A percentile compares a stretch with the other conserved stretches of the same genome.
Conservation (phyloP, 768 basidiomycete species). For the Trametopsis cervina region DNA sequence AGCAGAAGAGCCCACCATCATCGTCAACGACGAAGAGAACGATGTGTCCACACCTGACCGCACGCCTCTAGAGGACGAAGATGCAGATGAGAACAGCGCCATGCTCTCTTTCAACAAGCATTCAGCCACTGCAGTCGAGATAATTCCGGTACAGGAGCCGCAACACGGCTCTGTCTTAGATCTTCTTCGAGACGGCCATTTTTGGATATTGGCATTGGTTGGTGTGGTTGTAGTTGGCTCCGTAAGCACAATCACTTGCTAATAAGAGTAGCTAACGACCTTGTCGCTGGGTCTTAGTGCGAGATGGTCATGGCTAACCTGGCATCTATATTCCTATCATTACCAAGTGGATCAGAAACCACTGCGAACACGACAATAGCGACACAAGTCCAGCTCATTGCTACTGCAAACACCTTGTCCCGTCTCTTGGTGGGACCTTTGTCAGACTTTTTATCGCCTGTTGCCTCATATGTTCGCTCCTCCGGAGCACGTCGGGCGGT, state of each 20-base stretch:
- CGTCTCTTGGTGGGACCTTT: slow-evolving; percentile 62
- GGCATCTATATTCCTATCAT: slow-evolving; percentile 63
- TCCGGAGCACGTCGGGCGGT: neutral
- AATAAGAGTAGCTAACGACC: too few species aligned
- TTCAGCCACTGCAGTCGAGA: slow-evolving; percentile 12
- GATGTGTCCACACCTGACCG: neutral
- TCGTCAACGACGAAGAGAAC: neutral
- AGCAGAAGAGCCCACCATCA: neutral
- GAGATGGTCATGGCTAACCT: slow-evolving; percentile 85
- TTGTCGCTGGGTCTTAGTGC: slow-evolving; percentile 34
- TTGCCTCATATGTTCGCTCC: slow-evolving; percentile 31
- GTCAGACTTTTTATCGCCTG: slow-evolving; percentile 68
- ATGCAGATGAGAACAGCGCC: slow-evolving; percentile 14
- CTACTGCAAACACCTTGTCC: slow-evolving; percentile 64
- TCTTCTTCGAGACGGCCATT: slow-evolving; percentile 47
- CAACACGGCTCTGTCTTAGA: slow-evolving; percentile 30
- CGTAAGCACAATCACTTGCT: slow-evolving; percentile 41
- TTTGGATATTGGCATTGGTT: slow-evolving; percentile 56
- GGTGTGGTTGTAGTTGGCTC: slow-evolving; percentile 55
- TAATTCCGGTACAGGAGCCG: slow-evolving; percentile 22
- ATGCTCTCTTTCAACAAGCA: slow-evolving; percentile 25
- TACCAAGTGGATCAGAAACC: slow-evolving; percentile 1
- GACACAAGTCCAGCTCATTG: slow-evolving; percentile 63
- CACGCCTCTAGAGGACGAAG: slow-evolving; percentile 7
- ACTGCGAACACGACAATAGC: slow-evolving; percentile 25